A percentile compares a stretch with the other conserved stretches of the same genome.
These are phyloP conservation scores for Calonectria henricotiae DNA, from an alignment of 2,329 filamentous ascomycete species.

Conservation along the genomic window DNA sequence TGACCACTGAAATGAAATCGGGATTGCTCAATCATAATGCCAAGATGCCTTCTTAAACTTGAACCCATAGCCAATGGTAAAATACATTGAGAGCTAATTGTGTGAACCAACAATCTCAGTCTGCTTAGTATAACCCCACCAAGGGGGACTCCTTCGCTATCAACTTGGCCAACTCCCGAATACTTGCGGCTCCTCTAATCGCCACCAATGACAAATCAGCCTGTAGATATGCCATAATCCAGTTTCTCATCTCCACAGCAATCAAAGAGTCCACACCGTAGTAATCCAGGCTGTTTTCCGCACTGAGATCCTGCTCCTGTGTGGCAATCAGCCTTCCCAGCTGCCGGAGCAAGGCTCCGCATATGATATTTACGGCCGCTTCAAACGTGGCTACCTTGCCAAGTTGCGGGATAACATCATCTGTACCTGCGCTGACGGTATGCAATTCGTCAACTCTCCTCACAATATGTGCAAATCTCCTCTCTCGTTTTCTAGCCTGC, in stretches of 20 bases:
- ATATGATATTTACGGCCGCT: background rate
- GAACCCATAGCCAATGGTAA: background rate
- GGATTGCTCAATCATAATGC: no score
- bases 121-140: background rate
- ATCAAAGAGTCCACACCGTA: constrained; percentile 16
- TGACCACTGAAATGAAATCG: no score
- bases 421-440: background rate
- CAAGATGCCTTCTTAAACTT: no score
- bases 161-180: constrained; percentile 1
- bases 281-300: constrained; percentile 1
- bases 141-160: constrained; percentile 1
- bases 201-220: constrained; percentile 3
- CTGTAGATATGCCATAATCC: background rate
- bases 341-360: background rate
- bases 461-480: background rate
- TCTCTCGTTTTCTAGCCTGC: constrained; percentile 10
- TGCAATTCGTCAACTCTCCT: background rate
- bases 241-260: constrained; percentile 14
- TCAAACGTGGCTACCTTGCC: background rate
- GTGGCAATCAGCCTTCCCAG: background rate
- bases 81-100: background rate
- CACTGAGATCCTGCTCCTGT: background rate
- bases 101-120: no score
- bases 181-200: background rate
- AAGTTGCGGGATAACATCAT: background rate